phyloP scores from a whole-genome alignment of 2,329 filamentous ascomycete species.

The Cucurbitaria berberidis region DNA sequence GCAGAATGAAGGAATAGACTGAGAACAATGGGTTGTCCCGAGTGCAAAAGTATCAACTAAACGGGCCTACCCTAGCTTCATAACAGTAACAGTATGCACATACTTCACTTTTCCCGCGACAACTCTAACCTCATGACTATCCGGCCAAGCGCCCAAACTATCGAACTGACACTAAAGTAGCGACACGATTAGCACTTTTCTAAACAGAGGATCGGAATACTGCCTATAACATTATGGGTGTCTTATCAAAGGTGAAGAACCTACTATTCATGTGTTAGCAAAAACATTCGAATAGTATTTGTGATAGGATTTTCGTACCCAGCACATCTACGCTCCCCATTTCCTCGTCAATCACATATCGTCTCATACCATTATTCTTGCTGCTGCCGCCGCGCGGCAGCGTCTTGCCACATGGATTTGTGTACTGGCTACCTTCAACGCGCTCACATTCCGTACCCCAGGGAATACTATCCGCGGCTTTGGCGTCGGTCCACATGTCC shows the following conservation, averaged over 20 bases:
- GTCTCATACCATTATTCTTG: slow-evolving; percentile 36
- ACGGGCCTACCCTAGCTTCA: slow-evolving; percentile 8
- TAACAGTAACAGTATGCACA: slow-evolving; percentile 40
- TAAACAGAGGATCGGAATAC: too few species aligned
- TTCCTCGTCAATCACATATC: slow-evolving; percentile 39
- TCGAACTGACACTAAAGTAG: slow-evolving; percentile 43
- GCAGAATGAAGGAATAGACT: background rate
- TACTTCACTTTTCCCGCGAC: slow-evolving; percentile 39
- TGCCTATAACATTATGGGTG: too few species aligned
- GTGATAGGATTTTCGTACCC: too few species aligned
- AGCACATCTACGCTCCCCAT: slow-evolving; percentile 37
- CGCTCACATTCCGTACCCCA: slow-evolving; percentile 40
- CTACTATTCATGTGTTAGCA: too few species aligned
- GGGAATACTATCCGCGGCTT: slow-evolving; percentile 35
- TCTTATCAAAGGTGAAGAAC: too few species aligned
- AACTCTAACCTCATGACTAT: slow-evolving; percentile 40
- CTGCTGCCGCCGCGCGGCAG: slow-evolving; percentile 33
- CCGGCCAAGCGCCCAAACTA: slow-evolving; percentile 34
- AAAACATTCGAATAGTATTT: too few species aligned
- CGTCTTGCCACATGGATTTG: slow-evolving; percentile 32
- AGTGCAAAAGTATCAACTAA: background rate
- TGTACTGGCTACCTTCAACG: slow-evolving; percentile 33
- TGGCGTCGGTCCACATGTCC: slow-evolving; percentile 42
- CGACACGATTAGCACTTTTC: too few species aligned
- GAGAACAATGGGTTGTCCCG: background rate